phyloP scores from a whole-genome alignment of 352 stramenopile genomes.

The Phytophthora melonis region DNA sequence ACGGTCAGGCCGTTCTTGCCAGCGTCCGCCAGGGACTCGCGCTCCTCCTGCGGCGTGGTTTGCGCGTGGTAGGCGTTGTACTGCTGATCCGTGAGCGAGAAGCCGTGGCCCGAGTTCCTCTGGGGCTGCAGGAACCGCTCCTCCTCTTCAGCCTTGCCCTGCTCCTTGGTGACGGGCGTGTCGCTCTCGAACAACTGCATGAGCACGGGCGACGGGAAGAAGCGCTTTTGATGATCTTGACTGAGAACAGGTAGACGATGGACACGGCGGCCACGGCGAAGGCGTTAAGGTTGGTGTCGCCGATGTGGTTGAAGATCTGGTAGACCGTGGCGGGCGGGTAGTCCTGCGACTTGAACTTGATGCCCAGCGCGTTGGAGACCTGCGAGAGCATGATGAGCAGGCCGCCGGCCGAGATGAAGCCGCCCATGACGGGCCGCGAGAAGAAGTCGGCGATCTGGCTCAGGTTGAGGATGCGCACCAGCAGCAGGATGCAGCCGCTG shows the following conservation, averaged over 20 bases:
- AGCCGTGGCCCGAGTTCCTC: conserved; percentile 6
- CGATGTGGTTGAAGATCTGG: conserved; percentile 14
- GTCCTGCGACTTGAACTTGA: conserved; percentile 12
- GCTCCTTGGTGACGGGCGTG: conserved; percentile 3
- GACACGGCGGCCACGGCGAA: conserved; percentile 5
- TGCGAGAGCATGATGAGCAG: conserved; percentile 18
- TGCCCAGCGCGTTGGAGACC: conserved; percentile 7
- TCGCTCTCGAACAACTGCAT: conserved; percentile 16
- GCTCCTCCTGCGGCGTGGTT: conserved; percentile 10
- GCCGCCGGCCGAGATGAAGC: conserved; percentile 17
- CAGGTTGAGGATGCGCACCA: conserved; percentile 14
- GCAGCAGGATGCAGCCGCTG: conserved; percentile 15
- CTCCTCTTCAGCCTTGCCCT: conserved; percentile 11
- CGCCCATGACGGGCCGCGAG: conserved; percentile 15
- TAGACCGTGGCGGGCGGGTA: conserved; percentile 9
- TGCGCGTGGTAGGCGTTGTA: conserved; percentile 9
- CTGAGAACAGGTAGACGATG: conserved; percentile 6
- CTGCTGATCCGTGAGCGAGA: conserved; percentile 17
- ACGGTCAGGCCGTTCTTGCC: conserved; percentile 2
- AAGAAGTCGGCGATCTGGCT: conserved; percentile 21
- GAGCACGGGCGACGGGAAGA: conserved; percentile 13
- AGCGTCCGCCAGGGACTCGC: not conserved
- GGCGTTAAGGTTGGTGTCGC: conserved; percentile 17
- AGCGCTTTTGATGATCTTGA: conserved; percentile 18
- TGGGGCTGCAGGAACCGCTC: conserved; percentile 7